A percentile compares a stretch with the other conserved stretches of the same genome.
These are phyloP conservation scores for Umbellularia californica DNA, from an alignment of 164 flowering plant species.

Conservation along the genomic window DNA sequence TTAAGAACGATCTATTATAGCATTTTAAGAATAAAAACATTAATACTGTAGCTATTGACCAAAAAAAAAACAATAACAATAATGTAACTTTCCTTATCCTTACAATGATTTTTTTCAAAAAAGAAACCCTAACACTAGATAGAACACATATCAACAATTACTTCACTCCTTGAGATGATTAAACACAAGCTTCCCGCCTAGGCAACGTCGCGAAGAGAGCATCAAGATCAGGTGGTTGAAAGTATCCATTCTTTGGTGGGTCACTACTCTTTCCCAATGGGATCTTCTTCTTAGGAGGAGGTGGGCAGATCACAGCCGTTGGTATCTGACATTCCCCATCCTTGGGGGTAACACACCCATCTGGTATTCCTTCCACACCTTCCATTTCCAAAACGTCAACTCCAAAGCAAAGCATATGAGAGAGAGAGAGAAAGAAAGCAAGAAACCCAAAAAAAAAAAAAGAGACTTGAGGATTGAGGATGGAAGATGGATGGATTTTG, in stretches of 20 bases:
- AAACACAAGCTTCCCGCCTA: slow-evolving; percentile 22
- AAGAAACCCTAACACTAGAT: too few relatives aligned
- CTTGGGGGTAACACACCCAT: slow-evolving; percentile 31
- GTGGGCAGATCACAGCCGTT: slow-evolving; percentile 23
- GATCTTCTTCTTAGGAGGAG: slow-evolving; percentile 38
- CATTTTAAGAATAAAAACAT: too few relatives aligned
- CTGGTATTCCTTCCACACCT: slow-evolving; percentile 6
- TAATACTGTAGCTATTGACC: too few relatives aligned
- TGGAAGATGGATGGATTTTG: not conserved
- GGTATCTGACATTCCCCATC: slow-evolving; percentile 27
- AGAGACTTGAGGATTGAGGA: not conserved
- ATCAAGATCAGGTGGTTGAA: slow-evolving; percentile 55
- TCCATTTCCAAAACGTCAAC: not conserved
- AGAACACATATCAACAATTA: too few relatives aligned
- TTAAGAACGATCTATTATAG: too few relatives aligned
- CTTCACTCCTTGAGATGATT: not conserved
- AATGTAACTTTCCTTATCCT: too few relatives aligned
- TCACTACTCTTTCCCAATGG: slow-evolving; percentile 13
- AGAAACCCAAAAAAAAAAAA: not conserved
- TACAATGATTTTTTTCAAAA: too few relatives aligned
- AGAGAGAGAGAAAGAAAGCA: too few relatives aligned
- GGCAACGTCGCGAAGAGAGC: not conserved
- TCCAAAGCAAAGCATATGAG: not conserved
- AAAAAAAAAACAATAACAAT: too few relatives aligned
- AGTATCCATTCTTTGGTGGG: slow-evolving; percentile 48